phyloP scores from a whole-genome alignment of 192 early-diverging fungal species.

The Dimargaris verticillata region DNA sequence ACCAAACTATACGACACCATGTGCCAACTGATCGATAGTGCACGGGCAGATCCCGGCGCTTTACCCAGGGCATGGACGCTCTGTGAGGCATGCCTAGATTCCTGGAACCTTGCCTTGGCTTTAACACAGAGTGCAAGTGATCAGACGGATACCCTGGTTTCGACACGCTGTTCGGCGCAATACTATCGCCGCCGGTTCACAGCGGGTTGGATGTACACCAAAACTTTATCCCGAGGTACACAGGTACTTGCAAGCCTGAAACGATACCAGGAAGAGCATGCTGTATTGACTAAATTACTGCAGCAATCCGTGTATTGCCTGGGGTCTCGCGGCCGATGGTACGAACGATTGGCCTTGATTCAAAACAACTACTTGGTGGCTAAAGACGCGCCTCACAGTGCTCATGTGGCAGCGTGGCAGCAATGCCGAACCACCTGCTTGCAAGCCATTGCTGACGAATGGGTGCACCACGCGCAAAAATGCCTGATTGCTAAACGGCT shows the following conservation, averaged over 20 bases:
- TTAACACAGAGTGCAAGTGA: no score
- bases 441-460: constrained; percentile 35
- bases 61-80: neutral
- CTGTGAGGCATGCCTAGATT: neutral
- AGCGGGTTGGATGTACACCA: constrained; percentile 39
- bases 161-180: neutral
- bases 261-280: constrained; percentile 32
- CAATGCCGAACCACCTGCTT: constrained; percentile 29
- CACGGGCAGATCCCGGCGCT: neutral
- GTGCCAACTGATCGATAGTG: neutral
- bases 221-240: constrained; percentile 35
- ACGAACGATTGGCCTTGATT: constrained; percentile 42
- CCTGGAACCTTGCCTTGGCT: neutral
- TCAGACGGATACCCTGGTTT: no score
- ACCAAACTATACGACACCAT: neutral
- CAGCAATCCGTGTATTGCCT: constrained; percentile 36
- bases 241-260: constrained; percentile 34
- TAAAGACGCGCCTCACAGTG: constrained; percentile 10
- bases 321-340: constrained; percentile 43
- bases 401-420: neutral
- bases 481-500: constrained; percentile 20
- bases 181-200: constrained; percentile 30
- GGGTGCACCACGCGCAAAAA: constrained; percentile 28
- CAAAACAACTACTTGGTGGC: constrained; percentile 33
- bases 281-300: constrained; percentile 34